Conservation (phyloP, 2,329 filamentous ascomycete species). For the Elsinoe fawcettii region DNA sequence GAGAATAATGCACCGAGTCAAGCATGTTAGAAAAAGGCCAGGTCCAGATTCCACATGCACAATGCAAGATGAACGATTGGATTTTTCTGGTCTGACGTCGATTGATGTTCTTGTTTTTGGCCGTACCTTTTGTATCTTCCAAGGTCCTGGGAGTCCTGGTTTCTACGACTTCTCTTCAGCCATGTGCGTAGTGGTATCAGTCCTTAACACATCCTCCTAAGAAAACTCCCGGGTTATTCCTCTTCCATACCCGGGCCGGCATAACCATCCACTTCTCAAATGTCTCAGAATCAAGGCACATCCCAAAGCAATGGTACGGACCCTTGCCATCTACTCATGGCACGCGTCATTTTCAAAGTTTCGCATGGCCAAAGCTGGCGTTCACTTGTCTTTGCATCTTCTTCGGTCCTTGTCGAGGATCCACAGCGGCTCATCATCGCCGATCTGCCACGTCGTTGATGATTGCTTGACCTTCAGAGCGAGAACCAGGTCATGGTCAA, state of each 20-base stretch:
- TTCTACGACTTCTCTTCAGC: background rate
- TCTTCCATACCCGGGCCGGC: background rate
- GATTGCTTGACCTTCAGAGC: background rate
- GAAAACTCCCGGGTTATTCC: background rate
- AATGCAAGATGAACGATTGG: background rate
- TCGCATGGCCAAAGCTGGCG: slow-evolving; percentile 10
- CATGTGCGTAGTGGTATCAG: background rate
- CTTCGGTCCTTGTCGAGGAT: background rate
- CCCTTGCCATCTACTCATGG: background rate
- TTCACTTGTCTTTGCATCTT: background rate
- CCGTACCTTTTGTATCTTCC: background rate
- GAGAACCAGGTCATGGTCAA: background rate
- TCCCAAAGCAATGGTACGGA: background rate
- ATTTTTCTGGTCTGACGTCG: background rate
- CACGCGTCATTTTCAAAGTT: background rate
- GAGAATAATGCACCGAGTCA: background rate
- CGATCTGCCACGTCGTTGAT: background rate
- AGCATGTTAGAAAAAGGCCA: background rate
- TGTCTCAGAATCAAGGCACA: slow-evolving; percentile 15
- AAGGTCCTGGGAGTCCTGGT: slow-evolving; percentile 1
- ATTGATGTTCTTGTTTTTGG: background rate
- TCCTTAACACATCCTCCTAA: background rate
- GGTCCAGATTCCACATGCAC: slow-evolving; percentile 2
- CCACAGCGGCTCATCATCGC: slow-evolving; percentile 12
- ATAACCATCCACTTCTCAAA: background rate